These are phyloP conservation scores for Pythium apleroticum DNA, from an alignment of 352 stramenopile genomes.

Conservation along the genomic window DNA sequence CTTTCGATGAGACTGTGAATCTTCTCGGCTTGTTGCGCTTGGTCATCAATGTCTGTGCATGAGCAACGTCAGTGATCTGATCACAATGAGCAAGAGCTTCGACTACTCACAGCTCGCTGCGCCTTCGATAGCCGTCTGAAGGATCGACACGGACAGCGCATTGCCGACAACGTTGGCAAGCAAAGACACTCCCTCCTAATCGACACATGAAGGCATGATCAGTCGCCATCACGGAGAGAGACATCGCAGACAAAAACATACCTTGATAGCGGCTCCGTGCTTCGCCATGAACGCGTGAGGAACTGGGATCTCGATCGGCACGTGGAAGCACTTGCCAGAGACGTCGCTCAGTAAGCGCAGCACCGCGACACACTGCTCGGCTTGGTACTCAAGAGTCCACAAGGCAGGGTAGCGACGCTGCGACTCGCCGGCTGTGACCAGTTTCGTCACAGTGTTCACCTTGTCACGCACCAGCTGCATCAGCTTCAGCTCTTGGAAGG, in stretches of 20 bases:
- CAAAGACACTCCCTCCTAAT: background rate
- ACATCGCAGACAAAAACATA: background rate
- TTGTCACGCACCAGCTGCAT: constrained; percentile 14
- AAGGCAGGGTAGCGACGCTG: constrained; percentile 20
- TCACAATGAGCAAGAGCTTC: background rate
- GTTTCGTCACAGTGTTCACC: constrained; percentile 16
- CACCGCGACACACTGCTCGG: background rate
- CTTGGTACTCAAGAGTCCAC: constrained; percentile 19
- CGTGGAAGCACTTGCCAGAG: constrained; percentile 24
- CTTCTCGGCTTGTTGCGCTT: background rate
- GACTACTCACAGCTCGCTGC: background rate
- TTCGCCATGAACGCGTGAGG: constrained; percentile 8
- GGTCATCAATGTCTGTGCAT: background rate
- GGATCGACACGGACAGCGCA: background rate
- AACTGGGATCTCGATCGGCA: constrained; percentile 21
- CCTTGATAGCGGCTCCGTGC: constrained; percentile 16
- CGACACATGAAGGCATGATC: background rate
- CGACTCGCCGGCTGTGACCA: constrained; percentile 14
- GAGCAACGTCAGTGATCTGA: background rate
- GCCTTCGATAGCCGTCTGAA: background rate
- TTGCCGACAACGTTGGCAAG: background rate
- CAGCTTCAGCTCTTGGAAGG: constrained; percentile 17
- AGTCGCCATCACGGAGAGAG: background rate
- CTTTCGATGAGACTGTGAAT: background rate
- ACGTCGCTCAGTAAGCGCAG: constrained; percentile 25